A percentile compares a stretch with the other conserved stretches of the same genome.
Conservation (phyloP, 148 eudicot genomes). For the Polygonum maritimum region DNA sequence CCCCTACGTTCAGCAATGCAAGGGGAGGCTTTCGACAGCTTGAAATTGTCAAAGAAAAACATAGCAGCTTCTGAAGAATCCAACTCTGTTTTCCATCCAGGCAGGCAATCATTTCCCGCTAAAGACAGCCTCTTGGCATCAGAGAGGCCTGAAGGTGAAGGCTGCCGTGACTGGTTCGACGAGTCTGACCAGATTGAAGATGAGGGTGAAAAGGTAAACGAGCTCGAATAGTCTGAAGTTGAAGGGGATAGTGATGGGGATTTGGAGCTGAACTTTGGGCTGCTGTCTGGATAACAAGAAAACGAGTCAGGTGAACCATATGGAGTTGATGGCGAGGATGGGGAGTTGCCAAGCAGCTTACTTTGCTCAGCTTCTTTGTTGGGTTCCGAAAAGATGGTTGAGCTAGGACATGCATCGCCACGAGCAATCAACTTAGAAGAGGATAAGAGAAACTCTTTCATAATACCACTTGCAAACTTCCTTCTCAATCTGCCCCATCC, state of each 20-base stretch:
- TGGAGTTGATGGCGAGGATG: slow-evolving; percentile 28
- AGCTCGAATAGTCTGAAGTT: slow-evolving; percentile 56
- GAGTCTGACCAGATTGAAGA: slow-evolving; percentile 86
- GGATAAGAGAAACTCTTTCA: slow-evolving; percentile 48
- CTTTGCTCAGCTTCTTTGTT: neutral
- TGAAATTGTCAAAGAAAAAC: slow-evolving; percentile 18
- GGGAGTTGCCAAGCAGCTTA: slow-evolving; percentile 7
- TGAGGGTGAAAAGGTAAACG: slow-evolving; percentile 80
- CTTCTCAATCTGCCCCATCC: slow-evolving; percentile 70
- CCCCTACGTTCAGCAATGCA: slow-evolving; percentile 59
- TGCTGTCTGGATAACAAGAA: slow-evolving; percentile 30
- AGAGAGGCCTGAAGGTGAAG: slow-evolving; percentile 50
- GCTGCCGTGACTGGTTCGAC: slow-evolving; percentile 49
- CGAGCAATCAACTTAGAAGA: neutral
- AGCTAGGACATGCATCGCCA: neutral
- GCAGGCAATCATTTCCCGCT: slow-evolving; percentile 20
- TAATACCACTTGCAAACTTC: slow-evolving; percentile 48
- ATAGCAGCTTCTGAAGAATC: slow-evolving; percentile 22
- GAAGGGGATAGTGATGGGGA: slow-evolving; percentile 73
- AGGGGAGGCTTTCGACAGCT: slow-evolving; percentile 32
- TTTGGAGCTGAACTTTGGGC: slow-evolving; percentile 34
- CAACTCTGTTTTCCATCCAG: slow-evolving; percentile 27
- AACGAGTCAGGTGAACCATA: slow-evolving; percentile 58
- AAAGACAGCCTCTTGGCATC: slow-evolving; percentile 23
- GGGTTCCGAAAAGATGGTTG: neutral